phyloP scores from a whole-genome alignment of 2,329 filamentous ascomycete species.

The Aureobasidium sp. region DNA sequence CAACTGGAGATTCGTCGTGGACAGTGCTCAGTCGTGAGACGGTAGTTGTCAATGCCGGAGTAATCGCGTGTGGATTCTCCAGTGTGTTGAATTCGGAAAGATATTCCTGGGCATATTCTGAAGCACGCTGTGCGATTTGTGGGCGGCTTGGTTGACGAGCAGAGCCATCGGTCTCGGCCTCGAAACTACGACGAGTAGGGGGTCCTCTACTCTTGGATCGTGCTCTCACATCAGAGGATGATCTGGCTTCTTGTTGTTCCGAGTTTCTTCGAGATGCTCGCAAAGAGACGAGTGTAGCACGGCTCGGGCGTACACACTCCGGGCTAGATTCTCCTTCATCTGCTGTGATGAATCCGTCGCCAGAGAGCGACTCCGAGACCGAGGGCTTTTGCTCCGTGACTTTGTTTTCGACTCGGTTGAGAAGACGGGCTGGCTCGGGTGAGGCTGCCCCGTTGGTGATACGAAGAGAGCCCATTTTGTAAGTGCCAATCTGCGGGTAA shows the following conservation, averaged over 20 bases:
- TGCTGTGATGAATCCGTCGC: conserved; percentile 9
- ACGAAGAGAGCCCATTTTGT: conserved; percentile 38
- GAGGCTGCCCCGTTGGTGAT: conserved; percentile 44
- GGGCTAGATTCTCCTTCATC: conserved; percentile 17
- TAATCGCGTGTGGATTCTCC: conserved; percentile 20
- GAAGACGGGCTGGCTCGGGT: conserved; percentile 34
- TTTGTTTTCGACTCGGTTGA: conserved; percentile 2
- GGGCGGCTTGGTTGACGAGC: background rate
- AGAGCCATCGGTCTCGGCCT: background rate
- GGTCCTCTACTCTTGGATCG: conserved; percentile 6
- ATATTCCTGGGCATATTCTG: conserved; percentile 23
- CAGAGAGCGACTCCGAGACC: background rate
- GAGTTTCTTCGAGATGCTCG: background rate
- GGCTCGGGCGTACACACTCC: conserved; percentile 21
- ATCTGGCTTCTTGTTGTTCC: background rate
- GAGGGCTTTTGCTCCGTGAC: background rate
- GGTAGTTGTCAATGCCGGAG: conserved; percentile 18
- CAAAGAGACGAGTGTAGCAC: conserved; percentile 16
- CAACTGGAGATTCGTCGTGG: conserved; percentile 18
- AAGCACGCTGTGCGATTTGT: background rate
- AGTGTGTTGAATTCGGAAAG: conserved; percentile 21
- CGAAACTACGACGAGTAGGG: background rate
- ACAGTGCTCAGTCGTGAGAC: conserved; percentile 26
- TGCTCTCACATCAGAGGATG: background rate
- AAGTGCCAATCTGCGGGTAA: conserved; percentile 35